Base-by-base conservation (phyloP, 2,329 filamentous ascomycete genomes). In the Ceratocystis cacaofunesta region DNA sequence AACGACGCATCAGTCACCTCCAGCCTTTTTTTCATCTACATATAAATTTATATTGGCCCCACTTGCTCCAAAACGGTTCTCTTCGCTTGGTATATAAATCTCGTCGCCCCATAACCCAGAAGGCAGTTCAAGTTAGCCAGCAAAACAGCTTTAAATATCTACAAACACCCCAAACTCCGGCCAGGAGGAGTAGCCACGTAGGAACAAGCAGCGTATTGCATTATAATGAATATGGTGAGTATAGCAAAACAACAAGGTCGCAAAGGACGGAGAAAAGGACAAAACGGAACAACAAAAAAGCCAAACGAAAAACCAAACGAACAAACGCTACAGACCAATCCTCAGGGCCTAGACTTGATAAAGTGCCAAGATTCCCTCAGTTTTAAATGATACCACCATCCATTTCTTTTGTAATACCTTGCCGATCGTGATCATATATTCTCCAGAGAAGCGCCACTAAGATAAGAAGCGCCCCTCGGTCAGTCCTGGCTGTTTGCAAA, bases 311-410 rank as follows among this genome's bases (percentile, higher is more conserved):
- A 52, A 57, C 12, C 44, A 61, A 61, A 61, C 32, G 15, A 41
- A 65, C 22, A 65, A 65, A 62, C 46, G 64, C 64, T 43, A 57
- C 30, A 62, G 60, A 65, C 64, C 64, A 58, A 65, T 62, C 58
- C 64, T 46, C 44, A 46, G 57, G 61, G 55, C 63, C 63, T 61
- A 30, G 63, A 65, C 63, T 65, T 60, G 19, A 65, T 65, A 65
- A 46, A 61, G 63, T 65, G 28, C 62, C 62, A 52, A 25, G 30
- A 41, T 44, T 62, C 46, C 50, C 50, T 63, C 48, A 52, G 46
- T 63, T 50, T 63, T 32, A 63, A 41, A 63, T 63, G 30, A 41
- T 55, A 10, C n/a, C 62, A 52, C 62, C 62, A 43, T 52, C 62
- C 46, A 52, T 63, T 25, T 65, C 46, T 65, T 65, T 32, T 65